phyloP scores from a whole-genome alignment of 495 filamentous ascomycete species.

The Tuber borchii region DNA sequence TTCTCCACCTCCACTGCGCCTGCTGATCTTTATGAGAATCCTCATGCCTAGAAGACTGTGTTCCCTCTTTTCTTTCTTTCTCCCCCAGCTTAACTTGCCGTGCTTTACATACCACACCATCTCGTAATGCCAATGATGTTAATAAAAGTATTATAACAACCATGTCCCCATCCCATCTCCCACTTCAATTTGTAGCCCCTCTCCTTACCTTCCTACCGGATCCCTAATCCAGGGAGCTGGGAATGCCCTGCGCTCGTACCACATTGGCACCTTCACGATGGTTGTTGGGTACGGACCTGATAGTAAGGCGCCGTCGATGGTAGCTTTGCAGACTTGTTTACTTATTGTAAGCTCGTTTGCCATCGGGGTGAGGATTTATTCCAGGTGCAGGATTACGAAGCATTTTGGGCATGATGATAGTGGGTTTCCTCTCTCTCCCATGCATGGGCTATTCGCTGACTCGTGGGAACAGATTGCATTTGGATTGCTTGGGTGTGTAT shows the following conservation, averaged over 20 bases:
- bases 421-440: not conserved
- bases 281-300: conserved; percentile 3
- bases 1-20: not conserved
- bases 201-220: not conserved
- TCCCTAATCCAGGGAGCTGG: not conserved
- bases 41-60: not conserved
- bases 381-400: not conserved
- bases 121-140: not conserved
- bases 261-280: not conserved
- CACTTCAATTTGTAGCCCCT: not conserved
- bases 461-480: not conserved
- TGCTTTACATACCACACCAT: not conserved
- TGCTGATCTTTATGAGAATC: not conserved
- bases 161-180: not conserved
- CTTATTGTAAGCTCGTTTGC: not conserved
- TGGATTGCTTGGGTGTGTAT: not conserved
- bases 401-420: conserved; percentile 1
- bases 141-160: not conserved
- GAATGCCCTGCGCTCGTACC: not conserved
- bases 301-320: conserved; percentile 1
- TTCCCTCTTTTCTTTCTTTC: not conserved
- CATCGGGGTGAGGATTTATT: not conserved
- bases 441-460: not conserved
- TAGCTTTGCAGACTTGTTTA: not conserved
- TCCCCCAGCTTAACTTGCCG: not conserved